These are phyloP conservation scores for Coniochaeta pulveracea DNA, from an alignment of 2,329 filamentous ascomycete genomes.

Conservation along the genomic window DNA sequence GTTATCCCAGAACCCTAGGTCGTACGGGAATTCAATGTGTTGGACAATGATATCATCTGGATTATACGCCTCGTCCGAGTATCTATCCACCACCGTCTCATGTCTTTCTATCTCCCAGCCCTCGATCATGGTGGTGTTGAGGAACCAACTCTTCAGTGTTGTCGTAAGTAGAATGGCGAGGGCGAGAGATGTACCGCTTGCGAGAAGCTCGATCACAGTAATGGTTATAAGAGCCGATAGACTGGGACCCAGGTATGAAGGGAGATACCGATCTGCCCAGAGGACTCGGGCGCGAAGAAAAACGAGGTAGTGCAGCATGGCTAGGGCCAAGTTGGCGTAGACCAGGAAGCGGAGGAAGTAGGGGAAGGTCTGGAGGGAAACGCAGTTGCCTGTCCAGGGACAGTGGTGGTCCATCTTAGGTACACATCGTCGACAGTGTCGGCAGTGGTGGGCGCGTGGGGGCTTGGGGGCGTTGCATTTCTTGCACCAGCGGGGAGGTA, in stretches of 20 bases:
- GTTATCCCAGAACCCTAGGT: conserved; percentile 65
- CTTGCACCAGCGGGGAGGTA: conserved; percentile 50
- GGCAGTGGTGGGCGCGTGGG: conserved; percentile 71
- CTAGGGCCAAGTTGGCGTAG: conserved; percentile 56
- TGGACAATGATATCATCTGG: conserved; percentile 28
- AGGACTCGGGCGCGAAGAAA: conserved; percentile 45
- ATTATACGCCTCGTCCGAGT: conserved; percentile 18
- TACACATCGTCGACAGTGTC: conserved; percentile 61
- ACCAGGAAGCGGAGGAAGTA: conserved; percentile 72
- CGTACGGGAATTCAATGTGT: conserved; percentile 71
- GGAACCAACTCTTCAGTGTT: conserved; percentile 46
- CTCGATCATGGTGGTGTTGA: conserved; percentile 75
- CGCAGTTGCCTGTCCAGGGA: conserved; percentile 76
- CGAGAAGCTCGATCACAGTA: conserved; percentile 45
- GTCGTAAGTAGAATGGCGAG: conserved; percentile 55
- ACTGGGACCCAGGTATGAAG: conserved; percentile 63
- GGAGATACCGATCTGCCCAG: conserved; percentile 55
- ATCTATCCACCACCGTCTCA: conserved; percentile 40
- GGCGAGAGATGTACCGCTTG: conserved; percentile 47
- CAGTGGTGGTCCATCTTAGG: conserved; percentile 83
- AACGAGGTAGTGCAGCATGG: conserved; percentile 49
- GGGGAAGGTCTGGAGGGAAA: conserved; percentile 70
- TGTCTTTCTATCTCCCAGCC: conserved; percentile 62
- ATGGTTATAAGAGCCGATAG: conserved; percentile 47
- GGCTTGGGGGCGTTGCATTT: conserved; percentile 69